Evolutionary conservation across 805 yeast species (phyloP).

Genomic region (Metschnikowia gruessii): DNA sequence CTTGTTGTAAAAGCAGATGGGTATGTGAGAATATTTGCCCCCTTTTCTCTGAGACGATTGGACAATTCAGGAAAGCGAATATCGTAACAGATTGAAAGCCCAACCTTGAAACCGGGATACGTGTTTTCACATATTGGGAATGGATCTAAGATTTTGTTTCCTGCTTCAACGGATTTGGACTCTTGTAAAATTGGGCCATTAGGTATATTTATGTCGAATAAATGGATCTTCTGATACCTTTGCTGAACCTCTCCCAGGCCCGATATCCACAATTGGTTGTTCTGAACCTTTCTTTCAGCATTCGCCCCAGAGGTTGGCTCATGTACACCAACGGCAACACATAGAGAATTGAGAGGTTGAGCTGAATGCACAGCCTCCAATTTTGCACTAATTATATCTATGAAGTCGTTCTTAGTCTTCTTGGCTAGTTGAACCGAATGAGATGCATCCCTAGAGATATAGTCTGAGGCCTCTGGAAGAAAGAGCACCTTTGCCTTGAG

Average conservation of each 20-base stretch:
- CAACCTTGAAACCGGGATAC: slow-evolving; percentile 43
- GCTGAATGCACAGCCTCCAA: slow-evolving; percentile 24
- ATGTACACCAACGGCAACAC: slow-evolving; percentile 85
- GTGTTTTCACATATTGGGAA: slow-evolving; percentile 9
- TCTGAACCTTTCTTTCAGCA: slow-evolving; percentile 45
- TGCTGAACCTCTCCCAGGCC: slow-evolving; percentile 61
- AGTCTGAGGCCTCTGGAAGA: slow-evolving; percentile 93
- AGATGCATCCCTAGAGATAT: slow-evolving; percentile 64
- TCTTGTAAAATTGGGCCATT: slow-evolving; percentile 82
- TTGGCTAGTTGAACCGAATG: slow-evolving; percentile 64
- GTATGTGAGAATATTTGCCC: slow-evolving; percentile 74
- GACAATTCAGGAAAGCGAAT: slow-evolving; percentile 84
- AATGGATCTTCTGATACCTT: slow-evolving; percentile 79
- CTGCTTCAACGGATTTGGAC: slow-evolving; percentile 80
- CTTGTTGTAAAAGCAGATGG: slow-evolving; percentile 93
- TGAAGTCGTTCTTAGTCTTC: slow-evolving; percentile 35
- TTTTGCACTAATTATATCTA: slow-evolving; percentile 44
- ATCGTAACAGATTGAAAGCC: slow-evolving; percentile 80
- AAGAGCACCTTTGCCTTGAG: slow-evolving; percentile 67
- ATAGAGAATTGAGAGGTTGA: slow-evolving; percentile 25
- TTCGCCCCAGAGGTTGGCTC: slow-evolving; percentile 52
- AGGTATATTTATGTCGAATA: slow-evolving; percentile 82
- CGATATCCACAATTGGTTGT: slow-evolving; percentile 70
- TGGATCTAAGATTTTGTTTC: slow-evolving; percentile 43
- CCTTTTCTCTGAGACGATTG: slow-evolving; percentile 51